Evolutionary conservation across 1,139 yeast species (phyloP).

Genomic region (Hemisphaericaspora subhashii): DNA sequence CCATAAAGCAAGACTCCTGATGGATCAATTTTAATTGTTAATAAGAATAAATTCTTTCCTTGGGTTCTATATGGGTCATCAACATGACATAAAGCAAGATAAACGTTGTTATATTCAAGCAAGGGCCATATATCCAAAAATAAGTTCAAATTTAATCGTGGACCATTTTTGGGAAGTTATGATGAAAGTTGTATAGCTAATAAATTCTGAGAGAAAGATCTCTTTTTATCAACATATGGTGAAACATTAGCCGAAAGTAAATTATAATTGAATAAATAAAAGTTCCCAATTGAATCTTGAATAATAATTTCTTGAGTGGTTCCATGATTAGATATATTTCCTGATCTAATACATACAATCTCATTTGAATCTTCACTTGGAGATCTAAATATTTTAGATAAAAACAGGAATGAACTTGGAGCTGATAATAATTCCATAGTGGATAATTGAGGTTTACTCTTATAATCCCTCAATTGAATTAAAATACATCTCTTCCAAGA

Average conservation of each 20-base stretch:
- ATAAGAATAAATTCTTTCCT: conserved; percentile 38
- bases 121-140: conserved; percentile 59
- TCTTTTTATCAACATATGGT: conserved; percentile 28
- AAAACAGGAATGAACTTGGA: conserved; percentile 20
- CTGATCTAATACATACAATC: conserved; percentile 61
- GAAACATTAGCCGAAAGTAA: conserved; percentile 31
- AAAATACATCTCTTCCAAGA: conserved; percentile 67
- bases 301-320: conserved; percentile 40
- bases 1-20: conserved; percentile 60
- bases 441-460: conserved; percentile 59
- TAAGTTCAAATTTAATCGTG: conserved; percentile 25
- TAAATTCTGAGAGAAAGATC: conserved; percentile 31
- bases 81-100: conserved; percentile 47
- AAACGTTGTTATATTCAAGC: conserved; percentile 29
- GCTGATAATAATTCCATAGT: conserved; percentile 31
- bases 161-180: too few relatives aligned
- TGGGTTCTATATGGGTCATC: conserved; percentile 21
- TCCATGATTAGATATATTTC: conserved; percentile 54
- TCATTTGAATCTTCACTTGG: conserved; percentile 33
- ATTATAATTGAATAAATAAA: conserved; percentile 34
- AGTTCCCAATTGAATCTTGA: conserved; percentile 46
- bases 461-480: conserved; percentile 63
- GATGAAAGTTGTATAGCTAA: too few relatives aligned
- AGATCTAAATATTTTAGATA: conserved; percentile 26
- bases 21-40: conserved; percentile 55